Evolutionary conservation across 495 filamentous ascomycete genomes (phyloP), one percentile per base, ranked within the genome.

Genomic region (Paragyromitra xinjiangensis): DNA sequence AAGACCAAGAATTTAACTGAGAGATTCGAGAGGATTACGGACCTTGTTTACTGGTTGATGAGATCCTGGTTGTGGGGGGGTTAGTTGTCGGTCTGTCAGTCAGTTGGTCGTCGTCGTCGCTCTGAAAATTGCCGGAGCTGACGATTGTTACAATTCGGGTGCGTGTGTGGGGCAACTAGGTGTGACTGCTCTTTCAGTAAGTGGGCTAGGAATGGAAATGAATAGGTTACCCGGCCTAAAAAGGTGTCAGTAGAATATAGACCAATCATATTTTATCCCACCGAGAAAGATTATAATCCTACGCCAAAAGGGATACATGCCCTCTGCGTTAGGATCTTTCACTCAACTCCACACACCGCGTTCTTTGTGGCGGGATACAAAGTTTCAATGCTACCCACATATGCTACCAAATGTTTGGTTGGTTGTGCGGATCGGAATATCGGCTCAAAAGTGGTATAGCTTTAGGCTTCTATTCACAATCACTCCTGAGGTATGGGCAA

Each of bases 161-260:
- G 19, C 8, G 53, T 72, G 73, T 71, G 77, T 66, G 66, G 50
- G 75, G 16, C 39, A 12, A 19, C 58, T 26, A 22, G 19, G 1
- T 61, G 77, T 79, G 77, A 79, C 77, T 79, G 77, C 56, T 53
- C 19, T 79, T 76, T 66, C 14, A 6, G 24, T n/a, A n/a, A 11
- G 19, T 61, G 40, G 42, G n/a, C 29, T 7, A 9, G 9, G 8
- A 6, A 6, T 50, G 14, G 67, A 22, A 29, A 3, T 34, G 29
- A 42, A 34, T 9, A 6, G 24, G 69, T 9, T 53, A 37, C 42
- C 59, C 50, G 59, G 68, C 12, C 39, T 44, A 19, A 9, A 12
- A 24, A 11, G 8, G 19, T 26, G 2, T 24, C 12, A 29, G 6
- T n/a, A n/a, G 14, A 51, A 34, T 34, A 3, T 3, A 34, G 29